Evolutionary conservation across 176 grass and related monocot genomes (phyloP).

Genomic region (Phoenix dactylifera): DNA sequence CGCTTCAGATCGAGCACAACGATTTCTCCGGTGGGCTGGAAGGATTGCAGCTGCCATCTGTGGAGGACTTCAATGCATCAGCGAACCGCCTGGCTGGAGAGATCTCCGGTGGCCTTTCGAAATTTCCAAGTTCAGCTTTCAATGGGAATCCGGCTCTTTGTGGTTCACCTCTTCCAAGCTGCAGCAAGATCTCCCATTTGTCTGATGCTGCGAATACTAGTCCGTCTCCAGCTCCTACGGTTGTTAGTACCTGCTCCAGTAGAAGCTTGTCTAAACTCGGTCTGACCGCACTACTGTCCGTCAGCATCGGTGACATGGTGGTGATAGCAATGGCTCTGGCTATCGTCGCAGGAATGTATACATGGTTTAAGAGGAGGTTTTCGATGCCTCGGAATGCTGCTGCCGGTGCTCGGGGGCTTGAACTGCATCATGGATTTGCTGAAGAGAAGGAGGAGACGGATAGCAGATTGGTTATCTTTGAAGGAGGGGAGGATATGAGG

Average conservation of each 20-base stretch:
- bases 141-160: conserved; percentile 35
- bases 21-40: conserved; percentile 29
- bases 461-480: conserved; percentile 44
- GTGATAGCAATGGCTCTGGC: conserved; percentile 27
- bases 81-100: conserved; percentile 32
- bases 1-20: conserved; percentile 42
- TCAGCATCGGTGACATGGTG: conserved; percentile 38
- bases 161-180: conserved; percentile 32
- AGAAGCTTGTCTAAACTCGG: conserved; percentile 21
- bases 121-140: conserved; percentile 42
- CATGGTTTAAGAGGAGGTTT: conserved; percentile 52
- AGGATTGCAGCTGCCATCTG: conserved; percentile 17
- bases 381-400: conserved; percentile 6
- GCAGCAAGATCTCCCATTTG: conserved; percentile 18
- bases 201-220: conserved; percentile 7
- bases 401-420: conserved; percentile 14
- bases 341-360: conserved; percentile 27
- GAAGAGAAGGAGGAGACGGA: conserved; percentile 29
- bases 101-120: conserved; percentile 27
- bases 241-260: neutral
- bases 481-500: conserved; percentile 59
- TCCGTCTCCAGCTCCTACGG: neutral
- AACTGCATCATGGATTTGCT: conserved; percentile 1
- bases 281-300: conserved; percentile 33
- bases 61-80: conserved; percentile 41